Evolutionary conservation across 768 basidiomycete genomes (phyloP).

Genomic region (Guyanaporus albipodus): DNA sequence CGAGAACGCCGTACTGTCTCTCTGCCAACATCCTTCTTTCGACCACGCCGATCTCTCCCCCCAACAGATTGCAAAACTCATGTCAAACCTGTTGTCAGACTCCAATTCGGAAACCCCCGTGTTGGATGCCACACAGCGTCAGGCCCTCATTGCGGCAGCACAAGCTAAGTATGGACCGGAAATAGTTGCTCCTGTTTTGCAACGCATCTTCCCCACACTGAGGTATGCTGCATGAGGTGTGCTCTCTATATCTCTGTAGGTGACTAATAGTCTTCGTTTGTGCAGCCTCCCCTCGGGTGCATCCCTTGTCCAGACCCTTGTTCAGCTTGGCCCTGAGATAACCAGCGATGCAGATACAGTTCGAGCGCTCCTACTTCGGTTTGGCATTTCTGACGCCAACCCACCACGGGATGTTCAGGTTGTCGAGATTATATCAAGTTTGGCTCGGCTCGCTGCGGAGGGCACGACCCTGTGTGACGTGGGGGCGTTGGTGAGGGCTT

Average conservation of each 20-base stretch:
- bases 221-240: conserved; percentile 45
- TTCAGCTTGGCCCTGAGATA: conserved; percentile 76
- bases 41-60: conserved; percentile 78
- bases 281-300: conserved; percentile 61
- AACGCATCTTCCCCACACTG: conserved; percentile 67
- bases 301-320: conserved; percentile 69
- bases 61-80: conserved; percentile 70
- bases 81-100: conserved; percentile 77
- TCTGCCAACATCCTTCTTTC: conserved; percentile 78
- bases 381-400: conserved; percentile 66
- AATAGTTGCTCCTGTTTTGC: conserved; percentile 67
- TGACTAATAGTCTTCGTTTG: conserved; percentile 12
- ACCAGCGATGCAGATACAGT: conserved; percentile 70
- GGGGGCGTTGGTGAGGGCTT: conserved; percentile 64
- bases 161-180: conserved; percentile 81
- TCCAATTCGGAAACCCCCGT: conserved; percentile 64
- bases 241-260: conserved; percentile 8
- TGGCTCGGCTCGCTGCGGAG: conserved; percentile 69
- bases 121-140: conserved; percentile 68
- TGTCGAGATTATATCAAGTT: conserved; percentile 62
- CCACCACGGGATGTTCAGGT: conserved; percentile 71
- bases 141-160: conserved; percentile 68
- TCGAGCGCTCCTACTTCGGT: conserved; percentile 65
- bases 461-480: conserved; percentile 73
- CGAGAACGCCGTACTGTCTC: conserved; percentile 68